phyloP scores from a whole-genome alignment of 2,329 filamentous ascomycete genomes.

The Nothophoma quercina region DNA sequence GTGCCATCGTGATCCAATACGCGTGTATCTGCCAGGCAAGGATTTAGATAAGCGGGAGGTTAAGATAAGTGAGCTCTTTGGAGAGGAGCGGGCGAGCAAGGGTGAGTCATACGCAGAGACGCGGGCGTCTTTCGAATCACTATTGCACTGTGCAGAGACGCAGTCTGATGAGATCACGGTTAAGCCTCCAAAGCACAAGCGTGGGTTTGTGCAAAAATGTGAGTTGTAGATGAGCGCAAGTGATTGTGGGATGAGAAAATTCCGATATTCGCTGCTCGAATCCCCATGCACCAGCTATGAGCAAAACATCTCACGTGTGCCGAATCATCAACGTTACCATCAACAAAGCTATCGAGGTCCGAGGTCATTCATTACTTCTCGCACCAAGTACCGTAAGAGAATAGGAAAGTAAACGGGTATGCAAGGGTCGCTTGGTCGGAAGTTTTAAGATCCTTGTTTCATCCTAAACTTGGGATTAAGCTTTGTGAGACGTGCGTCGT shows the following conservation, averaged over 20 bases:
- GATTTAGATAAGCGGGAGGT: not conserved
- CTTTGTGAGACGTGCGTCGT: conserved; percentile 18
- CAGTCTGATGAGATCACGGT: not conserved
- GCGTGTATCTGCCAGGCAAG: not conserved
- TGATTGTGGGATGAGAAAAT: too few relatives aligned
- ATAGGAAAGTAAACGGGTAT: too few relatives aligned
- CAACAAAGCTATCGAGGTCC: too few relatives aligned
- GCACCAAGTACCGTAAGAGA: too few relatives aligned
- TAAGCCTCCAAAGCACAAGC: not conserved
- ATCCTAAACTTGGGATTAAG: conserved; percentile 6
- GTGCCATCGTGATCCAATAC: not conserved
- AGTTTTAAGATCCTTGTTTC: conserved; percentile 4
- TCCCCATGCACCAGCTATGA: too few relatives aligned
- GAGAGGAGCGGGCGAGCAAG: too few relatives aligned
- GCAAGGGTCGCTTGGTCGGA: not conserved
- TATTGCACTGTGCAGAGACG: not conserved
- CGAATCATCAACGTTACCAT: too few relatives aligned
- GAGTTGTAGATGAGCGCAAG: not conserved
- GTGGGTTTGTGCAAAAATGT: not conserved
- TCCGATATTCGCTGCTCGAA: too few relatives aligned
- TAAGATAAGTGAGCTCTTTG: not conserved
- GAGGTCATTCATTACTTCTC: too few relatives aligned
- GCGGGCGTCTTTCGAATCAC: not conserved
- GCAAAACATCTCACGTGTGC: too few relatives aligned
- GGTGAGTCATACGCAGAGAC: not conserved